Conservation (phyloP, 177 flowering plant species). For the Vitis hybrid region DNA sequence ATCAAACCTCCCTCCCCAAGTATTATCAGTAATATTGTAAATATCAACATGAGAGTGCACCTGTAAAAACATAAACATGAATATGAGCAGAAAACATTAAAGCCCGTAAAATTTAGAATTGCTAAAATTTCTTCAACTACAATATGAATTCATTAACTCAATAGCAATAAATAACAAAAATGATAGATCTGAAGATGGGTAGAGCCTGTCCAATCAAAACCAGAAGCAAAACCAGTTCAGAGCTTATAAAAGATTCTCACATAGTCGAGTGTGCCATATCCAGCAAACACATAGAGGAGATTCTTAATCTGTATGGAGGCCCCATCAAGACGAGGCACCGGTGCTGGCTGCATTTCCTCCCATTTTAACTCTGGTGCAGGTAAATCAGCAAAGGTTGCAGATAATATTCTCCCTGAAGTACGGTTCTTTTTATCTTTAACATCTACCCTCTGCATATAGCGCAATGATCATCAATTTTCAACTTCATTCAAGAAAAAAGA, state of each 20-base stretch:
- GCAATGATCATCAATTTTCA: neutral
- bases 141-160: too few species aligned
- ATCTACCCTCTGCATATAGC: conserved; percentile 19
- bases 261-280: conserved; percentile 71
- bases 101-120: neutral
- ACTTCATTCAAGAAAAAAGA: neutral
- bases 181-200: too few species aligned
- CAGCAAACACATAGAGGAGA: conserved; percentile 79
- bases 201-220: too few species aligned
- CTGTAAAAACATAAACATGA: conserved; percentile 28
- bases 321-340: conserved; percentile 96
- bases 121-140: neutral
- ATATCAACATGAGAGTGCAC: conserved; percentile 97
- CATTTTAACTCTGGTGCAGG: conserved; percentile 78
- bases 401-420: conserved; percentile 33
- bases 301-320: conserved; percentile 77
- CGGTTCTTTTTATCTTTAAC: conserved; percentile 17
- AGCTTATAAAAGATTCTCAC: conserved; percentile 38
- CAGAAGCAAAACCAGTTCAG: neutral
- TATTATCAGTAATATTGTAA: conserved; percentile 73
- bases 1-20: conserved; percentile 79
- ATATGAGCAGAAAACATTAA: neutral
- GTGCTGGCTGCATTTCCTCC: conserved; percentile 83
- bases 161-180: too few species aligned
- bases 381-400: conserved; percentile 84